phyloP scores from a whole-genome alignment of 1,284 basidiomycete genomes.

The Kalmanozyma brasiliensis region DNA sequence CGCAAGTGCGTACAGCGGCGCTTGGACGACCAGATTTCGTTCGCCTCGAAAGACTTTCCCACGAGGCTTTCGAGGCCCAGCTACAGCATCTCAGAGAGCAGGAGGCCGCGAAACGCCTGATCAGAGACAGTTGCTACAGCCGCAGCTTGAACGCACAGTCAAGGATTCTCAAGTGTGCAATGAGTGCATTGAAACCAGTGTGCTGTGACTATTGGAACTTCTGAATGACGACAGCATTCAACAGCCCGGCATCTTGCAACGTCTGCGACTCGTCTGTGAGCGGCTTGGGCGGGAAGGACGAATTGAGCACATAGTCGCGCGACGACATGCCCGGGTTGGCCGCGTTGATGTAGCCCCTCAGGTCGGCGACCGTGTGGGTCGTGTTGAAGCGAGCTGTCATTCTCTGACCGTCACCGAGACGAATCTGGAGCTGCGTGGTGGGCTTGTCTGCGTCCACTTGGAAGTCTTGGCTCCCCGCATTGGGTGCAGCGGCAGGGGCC shows the following conservation, averaged over 20 bases:
- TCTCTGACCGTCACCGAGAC: slow-evolving; percentile 87
- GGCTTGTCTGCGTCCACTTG: slow-evolving; percentile 84
- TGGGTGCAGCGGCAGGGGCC: slow-evolving; percentile 29
- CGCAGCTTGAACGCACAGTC: too few relatives aligned
- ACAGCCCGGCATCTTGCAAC: slow-evolving; percentile 60
- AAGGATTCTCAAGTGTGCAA: too few relatives aligned
- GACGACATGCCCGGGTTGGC: slow-evolving; percentile 59
- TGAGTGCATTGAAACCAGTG: too few relatives aligned
- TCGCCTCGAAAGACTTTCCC: too few relatives aligned
- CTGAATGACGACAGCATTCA: slow-evolving; percentile 65
- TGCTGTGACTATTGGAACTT: slow-evolving; percentile 52
- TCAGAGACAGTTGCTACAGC: too few relatives aligned
- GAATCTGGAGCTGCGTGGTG: slow-evolving; percentile 88
- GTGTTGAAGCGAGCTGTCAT: slow-evolving; percentile 90
- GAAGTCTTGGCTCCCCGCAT: slow-evolving; percentile 70
- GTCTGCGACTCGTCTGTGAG: slow-evolving; percentile 59
- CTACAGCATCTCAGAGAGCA: too few relatives aligned
- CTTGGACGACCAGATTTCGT: too few relatives aligned
- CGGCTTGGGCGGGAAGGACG: slow-evolving; percentile 65
- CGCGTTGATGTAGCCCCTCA: slow-evolving; percentile 89
- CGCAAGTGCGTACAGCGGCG: too few relatives aligned
- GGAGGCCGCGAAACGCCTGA: too few relatives aligned
- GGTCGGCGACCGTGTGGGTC: slow-evolving; percentile 86
- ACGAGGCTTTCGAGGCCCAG: too few relatives aligned
- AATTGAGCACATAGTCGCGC: slow-evolving; percentile 56